A percentile compares a stretch with the other conserved stretches of the same genome.
Conservation (phyloP, 1,284 basidiomycete genomes). For the Apiotrichum porosum region DNA sequence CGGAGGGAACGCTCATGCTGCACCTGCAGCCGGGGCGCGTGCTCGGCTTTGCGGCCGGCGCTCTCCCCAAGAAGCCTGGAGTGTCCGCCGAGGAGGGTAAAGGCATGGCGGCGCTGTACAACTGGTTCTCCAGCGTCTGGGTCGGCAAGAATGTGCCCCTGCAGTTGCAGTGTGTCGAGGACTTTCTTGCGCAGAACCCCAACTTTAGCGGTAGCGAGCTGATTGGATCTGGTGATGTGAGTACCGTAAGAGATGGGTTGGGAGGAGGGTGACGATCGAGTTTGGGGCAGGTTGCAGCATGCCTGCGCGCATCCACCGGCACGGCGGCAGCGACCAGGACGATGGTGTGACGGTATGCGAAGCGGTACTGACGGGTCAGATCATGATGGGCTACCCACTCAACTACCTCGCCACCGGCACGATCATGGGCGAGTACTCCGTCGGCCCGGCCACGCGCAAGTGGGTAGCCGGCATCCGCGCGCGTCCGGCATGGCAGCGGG, state of each 20-base stretch:
- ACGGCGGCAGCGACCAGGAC: too few species aligned
- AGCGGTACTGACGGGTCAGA: too few species aligned
- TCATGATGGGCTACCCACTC: conserved; percentile 10
- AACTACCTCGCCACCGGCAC: background rate
- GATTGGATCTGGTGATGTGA: conserved; percentile 40
- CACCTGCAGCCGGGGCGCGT: conserved; percentile 24
- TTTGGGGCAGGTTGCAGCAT: too few species aligned
- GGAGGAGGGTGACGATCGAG: too few species aligned
- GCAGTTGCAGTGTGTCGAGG: conserved; percentile 26
- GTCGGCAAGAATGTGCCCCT: conserved; percentile 6
- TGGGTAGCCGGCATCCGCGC: conserved; percentile 10
- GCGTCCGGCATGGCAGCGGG: conserved; percentile 10
- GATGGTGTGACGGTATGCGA: too few species aligned
- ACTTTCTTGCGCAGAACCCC: conserved; percentile 19
- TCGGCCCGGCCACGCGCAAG: conserved; percentile 3
- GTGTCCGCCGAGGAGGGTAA: conserved; percentile 14
- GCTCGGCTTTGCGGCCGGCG: background rate
- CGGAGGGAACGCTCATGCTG: conserved; percentile 39
- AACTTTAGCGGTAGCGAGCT: conserved; percentile 35
- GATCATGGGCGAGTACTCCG: background rate
- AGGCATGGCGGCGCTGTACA: conserved; percentile 13
- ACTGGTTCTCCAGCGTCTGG: conserved; percentile 4
- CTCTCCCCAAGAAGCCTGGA: conserved; percentile 1
- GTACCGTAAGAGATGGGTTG: conserved; percentile 3
- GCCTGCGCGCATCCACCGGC: too few species aligned